These are phyloP conservation scores for Podaxis sp. DNA, from an alignment of 768 basidiomycete species.

Conservation along the genomic window DNA sequence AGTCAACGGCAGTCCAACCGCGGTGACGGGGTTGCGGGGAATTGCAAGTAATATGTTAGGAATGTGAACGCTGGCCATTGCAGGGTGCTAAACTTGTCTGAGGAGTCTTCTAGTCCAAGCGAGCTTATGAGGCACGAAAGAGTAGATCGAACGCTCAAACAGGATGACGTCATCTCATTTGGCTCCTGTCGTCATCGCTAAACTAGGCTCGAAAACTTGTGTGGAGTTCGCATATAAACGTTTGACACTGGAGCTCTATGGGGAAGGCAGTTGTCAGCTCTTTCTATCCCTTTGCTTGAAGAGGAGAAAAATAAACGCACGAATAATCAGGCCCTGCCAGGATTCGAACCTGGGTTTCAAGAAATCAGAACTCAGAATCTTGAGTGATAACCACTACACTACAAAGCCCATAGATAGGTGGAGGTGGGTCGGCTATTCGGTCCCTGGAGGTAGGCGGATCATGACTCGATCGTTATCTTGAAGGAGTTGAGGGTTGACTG, in stretches of 20 bases:
- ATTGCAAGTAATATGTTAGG: conserved; percentile 53
- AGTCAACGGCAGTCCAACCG: conserved; percentile 58
- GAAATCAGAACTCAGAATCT: conserved; percentile 33
- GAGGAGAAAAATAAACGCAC: neutral
- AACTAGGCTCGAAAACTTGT: too few species aligned
- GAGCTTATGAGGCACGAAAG: neutral
- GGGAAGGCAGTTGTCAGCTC: too few species aligned
- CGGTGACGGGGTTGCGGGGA: conserved; percentile 55
- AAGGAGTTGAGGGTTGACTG: neutral
- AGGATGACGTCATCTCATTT: conserved; percentile 24
- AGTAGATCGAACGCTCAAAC: neutral
- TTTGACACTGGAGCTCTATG: too few species aligned
- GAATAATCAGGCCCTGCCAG: conserved; percentile 32
- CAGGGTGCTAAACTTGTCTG: neutral
- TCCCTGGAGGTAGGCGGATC: conserved; percentile 16
- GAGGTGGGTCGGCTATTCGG: neutral
- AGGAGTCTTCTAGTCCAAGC: neutral
- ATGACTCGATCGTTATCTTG: conserved; percentile 13
- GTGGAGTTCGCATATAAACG: too few species aligned
- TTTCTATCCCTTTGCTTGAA: neutral
- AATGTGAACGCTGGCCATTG: conserved; percentile 38
- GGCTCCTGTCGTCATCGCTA: neutral
- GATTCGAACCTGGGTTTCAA: conserved; percentile 40
- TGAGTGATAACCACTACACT: conserved; percentile 40
- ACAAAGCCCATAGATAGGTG: conserved; percentile 20